Conservation (phyloP, 257 asterid genomes). For the Scutellaria baicalensis region DNA sequence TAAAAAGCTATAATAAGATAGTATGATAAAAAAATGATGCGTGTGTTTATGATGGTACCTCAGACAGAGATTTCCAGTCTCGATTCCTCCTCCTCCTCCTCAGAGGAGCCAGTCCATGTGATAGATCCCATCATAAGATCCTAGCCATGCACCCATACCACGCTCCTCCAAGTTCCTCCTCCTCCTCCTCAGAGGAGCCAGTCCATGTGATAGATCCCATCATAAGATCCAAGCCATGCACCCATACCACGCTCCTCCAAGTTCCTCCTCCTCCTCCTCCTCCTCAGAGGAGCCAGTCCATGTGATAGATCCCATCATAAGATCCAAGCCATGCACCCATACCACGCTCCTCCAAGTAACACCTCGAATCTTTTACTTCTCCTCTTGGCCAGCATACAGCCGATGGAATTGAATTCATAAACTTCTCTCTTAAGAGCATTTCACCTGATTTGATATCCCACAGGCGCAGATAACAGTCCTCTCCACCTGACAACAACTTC, state of each 20-base stretch:
- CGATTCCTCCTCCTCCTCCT: not conserved
- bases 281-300: conserved; percentile 37
- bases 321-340: conserved; percentile 65
- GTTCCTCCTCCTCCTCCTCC: too few relatives aligned
- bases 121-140: conserved; percentile 59
- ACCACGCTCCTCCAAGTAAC: conserved; percentile 30
- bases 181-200: conserved; percentile 31
- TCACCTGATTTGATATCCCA: conserved; percentile 87
- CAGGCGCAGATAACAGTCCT: conserved; percentile 70
- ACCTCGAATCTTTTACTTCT: conserved; percentile 21
- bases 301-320: conserved; percentile 52
- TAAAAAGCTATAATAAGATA: too few relatives aligned
- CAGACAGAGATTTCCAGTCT: too few relatives aligned
- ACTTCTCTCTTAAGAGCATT: conserved; percentile 56
- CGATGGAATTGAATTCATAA: conserved; percentile 57
- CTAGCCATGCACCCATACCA: conserved; percentile 50
- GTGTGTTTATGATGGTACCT: too few relatives aligned
- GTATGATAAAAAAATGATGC: too few relatives aligned
- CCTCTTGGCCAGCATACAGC: conserved; percentile 75
- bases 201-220: conserved; percentile 60
- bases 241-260: conserved; percentile 37
- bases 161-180: conserved; percentile 32
- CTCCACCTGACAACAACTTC: conserved; percentile 60
- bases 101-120: conserved; percentile 46
- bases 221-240: conserved; percentile 60